phyloP scores from a whole-genome alignment of 202 grass and related monocot genomes.

The Musa balbisiana region DNA sequence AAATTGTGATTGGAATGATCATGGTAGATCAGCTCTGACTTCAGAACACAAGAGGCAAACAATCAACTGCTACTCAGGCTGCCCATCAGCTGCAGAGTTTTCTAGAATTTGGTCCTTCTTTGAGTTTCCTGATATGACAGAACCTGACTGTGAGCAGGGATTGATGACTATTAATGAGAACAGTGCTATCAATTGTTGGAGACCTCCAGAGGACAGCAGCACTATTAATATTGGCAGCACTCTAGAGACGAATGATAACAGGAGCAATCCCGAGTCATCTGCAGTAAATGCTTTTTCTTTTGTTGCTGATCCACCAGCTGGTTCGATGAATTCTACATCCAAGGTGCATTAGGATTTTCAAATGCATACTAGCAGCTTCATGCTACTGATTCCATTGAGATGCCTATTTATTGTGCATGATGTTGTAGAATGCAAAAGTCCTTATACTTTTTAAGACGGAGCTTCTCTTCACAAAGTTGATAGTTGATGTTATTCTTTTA shows the following conservation, averaged over 20 bases:
- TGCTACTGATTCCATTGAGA: background rate
- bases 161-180: constrained; percentile 83
- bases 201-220: constrained; percentile 29
- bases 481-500: background rate
- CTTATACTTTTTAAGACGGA: background rate
- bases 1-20: constrained; percentile 82
- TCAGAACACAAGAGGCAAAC: constrained; percentile 67
- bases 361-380: background rate
- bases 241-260: constrained; percentile 30
- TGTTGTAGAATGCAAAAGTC: background rate
- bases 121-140: constrained; percentile 58
- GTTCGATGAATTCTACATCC: constrained; percentile 36
- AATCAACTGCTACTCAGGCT: constrained; percentile 90
- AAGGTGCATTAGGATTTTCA: constrained; percentile 42
- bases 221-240: constrained; percentile 36
- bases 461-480: background rate
- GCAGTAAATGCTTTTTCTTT: constrained; percentile 33
- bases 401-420: background rate
- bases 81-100: constrained; percentile 83
- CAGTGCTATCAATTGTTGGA: constrained; percentile 41
- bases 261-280: constrained; percentile 35
- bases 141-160: constrained; percentile 53
- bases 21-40: constrained; percentile 32
- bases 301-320: constrained; percentile 34
- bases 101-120: constrained; percentile 86